phyloP scores from a whole-genome alignment of 176 grass and related monocot species.

The Oryza meyeriana region DNA sequence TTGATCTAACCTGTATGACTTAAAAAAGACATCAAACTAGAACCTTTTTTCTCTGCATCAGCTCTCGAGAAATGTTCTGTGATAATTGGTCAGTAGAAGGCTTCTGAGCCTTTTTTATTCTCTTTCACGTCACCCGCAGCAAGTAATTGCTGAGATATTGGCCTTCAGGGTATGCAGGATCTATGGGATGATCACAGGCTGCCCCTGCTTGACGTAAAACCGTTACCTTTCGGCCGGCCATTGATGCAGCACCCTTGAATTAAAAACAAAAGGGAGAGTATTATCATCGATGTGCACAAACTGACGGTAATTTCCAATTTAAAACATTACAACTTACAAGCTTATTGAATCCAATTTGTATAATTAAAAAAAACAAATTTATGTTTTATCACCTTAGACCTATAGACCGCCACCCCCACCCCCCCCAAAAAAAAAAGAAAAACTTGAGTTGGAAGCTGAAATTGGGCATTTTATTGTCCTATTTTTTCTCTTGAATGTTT shows the following conservation, averaged over 20 bases:
- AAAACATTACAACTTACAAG: neutral
- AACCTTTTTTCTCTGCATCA: neutral
- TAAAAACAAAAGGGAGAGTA: conserved; percentile 17
- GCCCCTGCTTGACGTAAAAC: conserved; percentile 86
- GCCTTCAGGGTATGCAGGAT: conserved; percentile 84
- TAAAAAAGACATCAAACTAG: conserved; percentile 8
- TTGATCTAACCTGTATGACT: conserved; percentile 14
- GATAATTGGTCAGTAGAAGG: neutral
- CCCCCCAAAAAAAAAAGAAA: neutral
- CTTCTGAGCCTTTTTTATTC: neutral
- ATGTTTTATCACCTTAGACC: neutral
- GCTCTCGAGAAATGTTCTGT: neutral
- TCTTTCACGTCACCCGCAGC: conserved; percentile 65
- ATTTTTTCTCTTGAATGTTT: neutral
- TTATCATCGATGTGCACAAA: neutral
- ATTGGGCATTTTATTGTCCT: too few relatives aligned
- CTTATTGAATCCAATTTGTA: neutral
- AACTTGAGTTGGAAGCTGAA: too few relatives aligned
- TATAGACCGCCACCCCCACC: neutral
- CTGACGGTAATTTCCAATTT: neutral
- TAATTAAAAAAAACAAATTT: neutral
- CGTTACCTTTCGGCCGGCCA: conserved; percentile 67
- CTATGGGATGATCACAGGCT: conserved; percentile 77
- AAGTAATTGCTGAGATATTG: conserved; percentile 84
- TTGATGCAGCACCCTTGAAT: conserved; percentile 75